Base-by-base conservation (phyloP, 768 basidiomycete genomes). In the Austroboletus eburneus region DNA sequence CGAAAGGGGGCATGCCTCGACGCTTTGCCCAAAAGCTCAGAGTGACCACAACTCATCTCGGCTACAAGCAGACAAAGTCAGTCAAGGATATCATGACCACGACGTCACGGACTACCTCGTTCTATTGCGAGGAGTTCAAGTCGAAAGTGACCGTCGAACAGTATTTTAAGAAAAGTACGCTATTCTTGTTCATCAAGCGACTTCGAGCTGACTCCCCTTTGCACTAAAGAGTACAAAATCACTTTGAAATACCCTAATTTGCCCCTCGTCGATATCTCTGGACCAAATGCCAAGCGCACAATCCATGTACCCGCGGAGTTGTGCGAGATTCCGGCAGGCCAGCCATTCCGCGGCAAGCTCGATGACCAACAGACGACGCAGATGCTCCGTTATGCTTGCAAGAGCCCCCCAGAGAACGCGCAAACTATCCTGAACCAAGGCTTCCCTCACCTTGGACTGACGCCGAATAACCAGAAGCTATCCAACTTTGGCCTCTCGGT, bases 371-470 rank as follows among this genome's bases (percentile, higher is more conserved):
- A 85, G 56, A 87, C 85, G 0, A 67, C 79, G 0, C 63, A 71
- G n/a, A 90, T 91, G 88, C 83, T 91, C 47, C 70, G 69, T 34
- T 68, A 68, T 44, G 87, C 88, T 0, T 85, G 82, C 63, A 81
- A 82, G 24, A 72, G 72, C 2, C 88, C 88, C 0, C 63, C 57
- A 0, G 56, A 71, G 43, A 88, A 87, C 49, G 83, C 83, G 0
- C 69, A 71, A 23, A 52, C 72, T 9, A 86, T 91, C 50, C 65
- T 78, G 13, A 63, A 73, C 22, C 61, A 75, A n/a, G 87, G 87
- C 0, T 73, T 88, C 45, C 67, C 68, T 4, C 61, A 57, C 0
- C 69, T 90, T 5, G 86, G 81, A 5, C 75, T 82, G 13, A 57
- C 62, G 1, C 70, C 70, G 10, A 51, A 67, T 33, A 59, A 63